A percentile compares a stretch with the other conserved stretches of the same genome.
Evolutionary conservation across 352 stramenopile genomes (phyloP).

Genomic region (Phytophthora kernoviae): DNA sequence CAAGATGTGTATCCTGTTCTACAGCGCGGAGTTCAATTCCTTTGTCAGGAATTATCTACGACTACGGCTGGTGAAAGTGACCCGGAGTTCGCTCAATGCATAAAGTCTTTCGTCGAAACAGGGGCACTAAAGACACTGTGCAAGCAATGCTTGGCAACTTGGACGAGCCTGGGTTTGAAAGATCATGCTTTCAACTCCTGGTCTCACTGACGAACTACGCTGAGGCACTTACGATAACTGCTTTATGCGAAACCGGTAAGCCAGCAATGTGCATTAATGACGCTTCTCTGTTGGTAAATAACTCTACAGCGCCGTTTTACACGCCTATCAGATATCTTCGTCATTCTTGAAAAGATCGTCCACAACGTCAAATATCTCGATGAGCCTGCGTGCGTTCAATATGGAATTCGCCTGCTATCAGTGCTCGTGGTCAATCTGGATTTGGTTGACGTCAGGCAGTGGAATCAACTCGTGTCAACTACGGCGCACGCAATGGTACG

Average conservation of each 20-base stretch:
- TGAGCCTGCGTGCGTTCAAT: constrained; percentile 25
- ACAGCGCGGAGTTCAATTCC: constrained; percentile 26
- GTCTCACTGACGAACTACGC: constrained; percentile 6
- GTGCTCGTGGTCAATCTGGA: constrained; percentile 9
- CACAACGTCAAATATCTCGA: constrained; percentile 25
- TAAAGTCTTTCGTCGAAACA: constrained; percentile 14
- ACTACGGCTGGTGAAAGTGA: background rate
- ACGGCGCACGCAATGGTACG: constrained; percentile 35
- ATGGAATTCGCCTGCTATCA: constrained; percentile 18
- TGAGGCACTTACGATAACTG: background rate
- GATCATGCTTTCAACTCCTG: constrained; percentile 22
- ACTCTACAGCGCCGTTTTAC: background rate
- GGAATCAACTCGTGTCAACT: constrained; percentile 18
- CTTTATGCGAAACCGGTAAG: constrained; percentile 22
- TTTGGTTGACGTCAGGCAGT: constrained; percentile 14
- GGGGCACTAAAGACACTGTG: constrained; percentile 15
- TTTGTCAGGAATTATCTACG: constrained; percentile 19
- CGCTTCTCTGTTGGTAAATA: background rate
- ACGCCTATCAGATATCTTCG: constrained; percentile 11
- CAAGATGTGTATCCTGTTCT: constrained; percentile 38
- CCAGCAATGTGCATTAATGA: too few relatives aligned
- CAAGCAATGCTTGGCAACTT: constrained; percentile 21
- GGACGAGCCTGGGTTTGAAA: constrained; percentile 18
- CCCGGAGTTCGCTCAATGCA: constrained; percentile 4
- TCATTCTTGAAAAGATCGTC: constrained; percentile 24